Evolutionary conservation across 768 basidiomycete species (phyloP).

Genomic region (Rubroboletus pulcherrimus): DNA sequence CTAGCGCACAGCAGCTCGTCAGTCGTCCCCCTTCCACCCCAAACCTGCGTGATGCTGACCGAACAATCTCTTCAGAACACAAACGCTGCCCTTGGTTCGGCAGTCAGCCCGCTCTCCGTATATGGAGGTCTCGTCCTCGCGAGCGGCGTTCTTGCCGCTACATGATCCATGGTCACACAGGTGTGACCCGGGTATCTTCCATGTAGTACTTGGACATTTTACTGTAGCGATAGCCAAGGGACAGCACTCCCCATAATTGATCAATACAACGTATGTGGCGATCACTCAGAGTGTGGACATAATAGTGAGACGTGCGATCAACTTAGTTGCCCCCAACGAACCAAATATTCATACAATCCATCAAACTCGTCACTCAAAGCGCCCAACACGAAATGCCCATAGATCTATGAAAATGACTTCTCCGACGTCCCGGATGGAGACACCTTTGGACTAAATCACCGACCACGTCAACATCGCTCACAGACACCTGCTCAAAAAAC

Average conservation of each 20-base stretch:
- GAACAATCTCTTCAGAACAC: constrained; percentile 7
- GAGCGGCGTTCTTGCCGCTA: constrained; percentile 16
- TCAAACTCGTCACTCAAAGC: background rate
- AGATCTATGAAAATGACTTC: background rate
- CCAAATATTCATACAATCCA: background rate
- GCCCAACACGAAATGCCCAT: background rate
- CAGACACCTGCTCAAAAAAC: background rate
- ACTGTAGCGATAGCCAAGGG: constrained; percentile 16
- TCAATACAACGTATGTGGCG: background rate
- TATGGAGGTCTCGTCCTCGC: constrained; percentile 22
- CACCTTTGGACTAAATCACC: constrained; percentile 4
- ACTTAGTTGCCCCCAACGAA: too few relatives aligned
- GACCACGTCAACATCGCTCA: constrained; percentile 3
- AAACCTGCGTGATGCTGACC: background rate
- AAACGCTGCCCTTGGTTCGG: constrained; percentile 21
- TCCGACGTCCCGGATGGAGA: background rate
- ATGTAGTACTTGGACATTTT: constrained; percentile 10
- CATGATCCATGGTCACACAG: constrained; percentile 10
- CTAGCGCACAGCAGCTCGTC: constrained; percentile 22
- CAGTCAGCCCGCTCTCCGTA: constrained; percentile 16
- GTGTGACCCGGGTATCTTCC: too few relatives aligned
- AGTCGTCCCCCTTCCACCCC: background rate
- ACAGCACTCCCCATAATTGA: background rate
- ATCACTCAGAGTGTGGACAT: background rate
- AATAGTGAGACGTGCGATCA: background rate